These are phyloP conservation scores for Aspergillus transmontanensis DNA, from an alignment of 2,329 filamentous ascomycete species.

Conservation along the genomic window DNA sequence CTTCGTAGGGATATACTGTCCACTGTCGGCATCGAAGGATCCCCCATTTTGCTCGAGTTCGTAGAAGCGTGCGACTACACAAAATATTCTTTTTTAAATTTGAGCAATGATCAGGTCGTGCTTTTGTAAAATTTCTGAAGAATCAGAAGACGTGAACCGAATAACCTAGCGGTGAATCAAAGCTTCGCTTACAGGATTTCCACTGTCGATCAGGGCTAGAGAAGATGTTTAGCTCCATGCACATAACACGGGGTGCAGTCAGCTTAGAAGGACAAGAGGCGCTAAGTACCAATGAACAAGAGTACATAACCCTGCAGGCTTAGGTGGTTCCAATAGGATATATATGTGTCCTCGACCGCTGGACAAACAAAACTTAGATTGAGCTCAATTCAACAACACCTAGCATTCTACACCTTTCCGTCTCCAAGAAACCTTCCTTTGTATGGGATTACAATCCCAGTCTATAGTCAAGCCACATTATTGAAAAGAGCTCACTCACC, in stretches of 20 bases:
- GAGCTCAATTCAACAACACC: too few relatives aligned
- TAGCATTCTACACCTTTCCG: neutral
- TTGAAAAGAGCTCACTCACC: neutral
- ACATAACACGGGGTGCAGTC: too few relatives aligned
- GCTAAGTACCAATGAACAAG: neutral
- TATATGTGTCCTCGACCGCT: too few relatives aligned
- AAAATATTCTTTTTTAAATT: neutral
- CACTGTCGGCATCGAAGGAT: neutral
- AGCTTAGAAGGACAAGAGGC: neutral
- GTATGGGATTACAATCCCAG: neutral
- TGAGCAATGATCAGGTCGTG: neutral
- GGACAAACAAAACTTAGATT: too few relatives aligned
- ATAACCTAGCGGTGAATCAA: neutral
- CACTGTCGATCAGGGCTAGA: too few relatives aligned
- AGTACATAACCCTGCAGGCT: neutral
- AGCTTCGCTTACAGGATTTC: too few relatives aligned
- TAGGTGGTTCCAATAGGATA: too few relatives aligned
- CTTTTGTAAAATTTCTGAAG: neutral
- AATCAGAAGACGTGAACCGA: neutral
- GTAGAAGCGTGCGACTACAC: neutral
- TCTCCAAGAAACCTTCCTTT: neutral
- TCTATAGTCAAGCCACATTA: neutral
- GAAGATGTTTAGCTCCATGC: too few relatives aligned
- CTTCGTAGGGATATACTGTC: too few relatives aligned
- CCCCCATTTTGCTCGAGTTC: neutral